These are phyloP conservation scores for Phlegmacium glaucopus DNA, from an alignment of 768 basidiomycete species.

Conservation along the genomic window DNA sequence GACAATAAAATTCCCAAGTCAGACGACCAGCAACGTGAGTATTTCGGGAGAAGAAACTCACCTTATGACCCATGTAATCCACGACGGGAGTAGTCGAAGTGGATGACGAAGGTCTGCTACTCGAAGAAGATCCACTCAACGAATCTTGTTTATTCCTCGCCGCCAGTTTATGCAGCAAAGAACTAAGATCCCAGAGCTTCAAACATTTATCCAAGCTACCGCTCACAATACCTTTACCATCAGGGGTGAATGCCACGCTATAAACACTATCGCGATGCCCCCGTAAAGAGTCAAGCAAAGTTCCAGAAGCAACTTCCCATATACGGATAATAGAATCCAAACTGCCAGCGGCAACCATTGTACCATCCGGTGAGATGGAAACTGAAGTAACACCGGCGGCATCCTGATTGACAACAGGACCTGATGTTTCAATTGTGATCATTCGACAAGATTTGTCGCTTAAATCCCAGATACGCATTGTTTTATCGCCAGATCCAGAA, in stretches of 20 bases:
- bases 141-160: constrained; percentile 70
- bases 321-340: constrained; percentile 77
- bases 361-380: constrained; percentile 73
- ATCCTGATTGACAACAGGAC: constrained; percentile 38
- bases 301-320: constrained; percentile 71
- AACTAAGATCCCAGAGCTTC: constrained; percentile 82
- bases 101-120: neutral
- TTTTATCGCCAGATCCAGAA: constrained; percentile 78
- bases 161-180: constrained; percentile 69
- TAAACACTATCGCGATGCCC: constrained; percentile 88
- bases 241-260: constrained; percentile 87
- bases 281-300: constrained; percentile 67
- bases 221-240: constrained; percentile 85
- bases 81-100: constrained; percentile 3
- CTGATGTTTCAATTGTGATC: constrained; percentile 44
- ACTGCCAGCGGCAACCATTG: constrained; percentile 61
- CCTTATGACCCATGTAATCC: constrained; percentile 82
- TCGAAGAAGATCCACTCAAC: constrained; percentile 38
- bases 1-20: neutral
- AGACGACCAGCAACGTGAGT: constrained; percentile 3
- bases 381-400: constrained; percentile 73
- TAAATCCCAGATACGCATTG: constrained; percentile 47
- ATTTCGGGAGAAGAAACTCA: constrained; percentile 28
- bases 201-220: constrained; percentile 88
- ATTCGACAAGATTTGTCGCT: constrained; percentile 29